Evolutionary conservation across 2,329 filamentous ascomycete genomes (phyloP).

Genomic region (Cylindrodendrum hubeiense): DNA sequence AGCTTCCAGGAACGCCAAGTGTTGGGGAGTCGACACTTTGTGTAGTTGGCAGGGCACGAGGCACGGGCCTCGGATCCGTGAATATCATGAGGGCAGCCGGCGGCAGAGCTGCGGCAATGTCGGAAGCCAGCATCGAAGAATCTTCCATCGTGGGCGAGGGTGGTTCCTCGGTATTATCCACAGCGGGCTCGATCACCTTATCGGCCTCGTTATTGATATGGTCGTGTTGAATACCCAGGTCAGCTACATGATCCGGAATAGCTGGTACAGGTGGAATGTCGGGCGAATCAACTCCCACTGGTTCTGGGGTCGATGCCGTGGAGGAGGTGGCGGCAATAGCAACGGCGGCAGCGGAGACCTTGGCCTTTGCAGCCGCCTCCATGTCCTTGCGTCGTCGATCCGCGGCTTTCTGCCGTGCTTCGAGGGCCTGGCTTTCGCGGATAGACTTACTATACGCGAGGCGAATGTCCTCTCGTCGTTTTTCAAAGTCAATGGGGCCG

Average conservation of each 20-base stretch:
- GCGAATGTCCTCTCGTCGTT: slow-evolving; percentile 84
- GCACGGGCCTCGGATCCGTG: slow-evolving; percentile 26
- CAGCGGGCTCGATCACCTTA: slow-evolving; percentile 22
- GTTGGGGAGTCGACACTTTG: slow-evolving; percentile 70
- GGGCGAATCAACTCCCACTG: slow-evolving; percentile 23
- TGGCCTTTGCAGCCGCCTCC: slow-evolving; percentile 59
- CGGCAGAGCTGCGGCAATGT: slow-evolving; percentile 40
- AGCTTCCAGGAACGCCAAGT: slow-evolving; percentile 74
- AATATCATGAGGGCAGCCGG: slow-evolving; percentile 36
- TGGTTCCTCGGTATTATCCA: slow-evolving; percentile 23
- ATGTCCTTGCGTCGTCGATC: slow-evolving; percentile 65
- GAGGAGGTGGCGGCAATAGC: slow-evolving; percentile 32
- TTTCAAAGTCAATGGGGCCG: slow-evolving; percentile 86
- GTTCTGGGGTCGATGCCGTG: slow-evolving; percentile 35
- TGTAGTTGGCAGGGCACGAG: slow-evolving; percentile 20
- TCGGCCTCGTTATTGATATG: slow-evolving; percentile 22
- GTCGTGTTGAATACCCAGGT: slow-evolving; percentile 25
- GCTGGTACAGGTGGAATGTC: slow-evolving; percentile 40
- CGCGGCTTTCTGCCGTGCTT: slow-evolving; percentile 65
- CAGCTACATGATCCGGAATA: slow-evolving; percentile 31
- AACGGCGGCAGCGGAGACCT: slow-evolving; percentile 48
- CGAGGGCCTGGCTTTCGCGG: slow-evolving; percentile 75
- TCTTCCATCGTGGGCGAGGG: slow-evolving; percentile 37
- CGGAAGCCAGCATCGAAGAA: slow-evolving; percentile 33
- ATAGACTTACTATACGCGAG: slow-evolving; percentile 89